These are phyloP conservation scores for Phycomyces blakesleeanus DNA, from an alignment of 192 early-diverging fungal genomes.

Conservation along the genomic window DNA sequence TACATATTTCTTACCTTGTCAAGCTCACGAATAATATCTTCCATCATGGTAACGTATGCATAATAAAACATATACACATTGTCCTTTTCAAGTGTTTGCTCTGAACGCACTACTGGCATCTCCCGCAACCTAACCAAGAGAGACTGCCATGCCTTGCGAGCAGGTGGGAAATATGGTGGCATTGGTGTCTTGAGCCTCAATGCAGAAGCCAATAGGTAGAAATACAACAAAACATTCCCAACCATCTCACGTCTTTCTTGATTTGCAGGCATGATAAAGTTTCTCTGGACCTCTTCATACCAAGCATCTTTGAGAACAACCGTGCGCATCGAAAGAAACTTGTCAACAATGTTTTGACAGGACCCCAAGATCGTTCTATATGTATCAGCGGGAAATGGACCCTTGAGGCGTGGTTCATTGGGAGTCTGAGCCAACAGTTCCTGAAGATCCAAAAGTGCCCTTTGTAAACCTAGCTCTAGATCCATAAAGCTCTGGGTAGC, in stretches of 20 bases:
- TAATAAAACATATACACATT: constrained; percentile 76
- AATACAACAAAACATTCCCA: constrained; percentile 68
- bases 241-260: constrained; percentile 65
- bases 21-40: constrained; percentile 77
- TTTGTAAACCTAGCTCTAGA: constrained; percentile 66
- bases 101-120: constrained; percentile 45
- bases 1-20: constrained; percentile 37
- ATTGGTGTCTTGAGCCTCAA: constrained; percentile 77
- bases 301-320: constrained; percentile 59
- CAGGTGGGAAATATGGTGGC: constrained; percentile 74
- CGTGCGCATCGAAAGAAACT: constrained; percentile 71
- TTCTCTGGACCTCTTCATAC: constrained; percentile 45
- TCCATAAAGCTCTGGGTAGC: constrained; percentile 62
- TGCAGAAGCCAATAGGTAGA: constrained; percentile 81
- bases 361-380: constrained; percentile 66
- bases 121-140: constrained; percentile 60
- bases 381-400: constrained; percentile 61
- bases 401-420: constrained; percentile 82
- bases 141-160: constrained; percentile 54
- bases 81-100: constrained; percentile 46
- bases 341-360: constrained; percentile 78
- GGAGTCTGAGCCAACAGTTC: constrained; percentile 63
- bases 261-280: constrained; percentile 60
- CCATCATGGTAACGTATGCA: constrained; percentile 72
- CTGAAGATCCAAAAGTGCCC: constrained; percentile 58